Conservation (phyloP, 78 protist species). For the Isochrysis galbana region DNA sequence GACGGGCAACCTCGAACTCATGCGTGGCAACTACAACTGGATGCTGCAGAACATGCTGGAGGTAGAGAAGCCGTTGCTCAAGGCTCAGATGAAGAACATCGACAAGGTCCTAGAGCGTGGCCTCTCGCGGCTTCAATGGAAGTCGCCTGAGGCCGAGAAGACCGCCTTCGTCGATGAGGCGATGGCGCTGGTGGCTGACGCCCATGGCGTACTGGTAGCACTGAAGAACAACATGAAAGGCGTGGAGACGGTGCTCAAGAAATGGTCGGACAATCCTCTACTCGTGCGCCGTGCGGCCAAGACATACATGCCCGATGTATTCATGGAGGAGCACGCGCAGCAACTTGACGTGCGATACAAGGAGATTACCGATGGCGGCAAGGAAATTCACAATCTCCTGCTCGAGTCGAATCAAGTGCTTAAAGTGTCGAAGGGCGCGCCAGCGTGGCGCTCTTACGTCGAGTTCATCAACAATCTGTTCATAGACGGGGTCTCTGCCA, state of each 20-base stretch:
- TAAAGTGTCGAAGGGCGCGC: neutral
- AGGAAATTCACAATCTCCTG: neutral
- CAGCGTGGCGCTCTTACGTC: constrained; percentile 68
- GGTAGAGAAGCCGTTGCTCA: constrained; percentile 81
- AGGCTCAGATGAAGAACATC: constrained; percentile 47
- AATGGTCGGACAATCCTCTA: neutral
- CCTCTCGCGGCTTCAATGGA: neutral
- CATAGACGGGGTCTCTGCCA: constrained; percentile 7
- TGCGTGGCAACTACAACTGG: constrained; percentile 55
- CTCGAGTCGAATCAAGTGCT: neutral
- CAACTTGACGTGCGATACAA: neutral
- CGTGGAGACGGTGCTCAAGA: neutral
- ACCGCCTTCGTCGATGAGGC: constrained; percentile 53
- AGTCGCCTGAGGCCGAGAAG: neutral
- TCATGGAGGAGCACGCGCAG: constrained; percentile 23
- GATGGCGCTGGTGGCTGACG: constrained; percentile 25
- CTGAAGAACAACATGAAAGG: constrained; percentile 30
- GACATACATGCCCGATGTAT: constrained; percentile 12
- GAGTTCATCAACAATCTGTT: constrained; percentile 51
- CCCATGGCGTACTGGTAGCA: neutral
- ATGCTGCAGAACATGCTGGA: constrained; percentile 45
- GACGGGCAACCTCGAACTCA: neutral
- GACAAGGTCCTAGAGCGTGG: constrained; percentile 63
- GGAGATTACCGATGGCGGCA: constrained; percentile 31
- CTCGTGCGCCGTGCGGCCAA: neutral